These are phyloP conservation scores for Cryptosporidium sp. DNA, from an alignment of 169 alveolate species.

Conservation along the genomic window DNA sequence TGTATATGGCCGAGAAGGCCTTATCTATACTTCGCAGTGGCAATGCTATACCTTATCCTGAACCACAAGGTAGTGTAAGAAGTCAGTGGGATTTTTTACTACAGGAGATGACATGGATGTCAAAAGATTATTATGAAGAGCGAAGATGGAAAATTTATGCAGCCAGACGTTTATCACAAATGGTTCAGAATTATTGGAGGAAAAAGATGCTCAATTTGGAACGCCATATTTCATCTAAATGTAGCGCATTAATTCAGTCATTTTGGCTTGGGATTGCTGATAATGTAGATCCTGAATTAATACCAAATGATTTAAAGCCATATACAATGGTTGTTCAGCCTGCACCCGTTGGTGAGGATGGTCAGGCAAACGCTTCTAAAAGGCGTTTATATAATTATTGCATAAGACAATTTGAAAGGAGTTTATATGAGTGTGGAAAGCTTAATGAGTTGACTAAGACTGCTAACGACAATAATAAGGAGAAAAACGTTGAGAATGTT, in stretches of 20 bases:
- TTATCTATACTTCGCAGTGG: slow-evolving; percentile 63
- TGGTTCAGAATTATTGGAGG: slow-evolving; percentile 79
- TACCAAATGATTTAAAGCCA: slow-evolving; percentile 49
- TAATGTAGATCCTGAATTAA: slow-evolving; percentile 44
- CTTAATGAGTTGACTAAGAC: neutral
- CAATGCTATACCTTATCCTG: slow-evolving; percentile 51
- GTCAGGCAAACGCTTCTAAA: slow-evolving; percentile 30
- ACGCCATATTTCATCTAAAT: slow-evolving; percentile 59
- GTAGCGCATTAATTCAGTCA: slow-evolving; percentile 73
- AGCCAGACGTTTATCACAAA: slow-evolving; percentile 80
- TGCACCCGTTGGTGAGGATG: slow-evolving; percentile 31
- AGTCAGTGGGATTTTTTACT: slow-evolving; percentile 80
- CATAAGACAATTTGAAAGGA: slow-evolving; percentile 32
- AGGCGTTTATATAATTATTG: slow-evolving; percentile 66
- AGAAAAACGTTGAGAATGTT: neutral
- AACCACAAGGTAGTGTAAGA: slow-evolving; percentile 60
- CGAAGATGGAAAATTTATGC: slow-evolving; percentile 84
- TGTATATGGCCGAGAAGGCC: slow-evolving; percentile 77
- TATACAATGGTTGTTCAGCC: slow-evolving; percentile 42
- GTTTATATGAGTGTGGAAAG: slow-evolving; percentile 48
- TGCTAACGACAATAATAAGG: neutral
- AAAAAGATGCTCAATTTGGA: slow-evolving; percentile 66
- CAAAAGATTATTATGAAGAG: slow-evolving; percentile 84
- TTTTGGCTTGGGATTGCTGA: slow-evolving; percentile 74
- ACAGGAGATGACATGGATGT: slow-evolving; percentile 85